Evolutionary conservation across 2,329 filamentous ascomycete species (phyloP).

Genomic region (Fusarium sp.): DNA sequence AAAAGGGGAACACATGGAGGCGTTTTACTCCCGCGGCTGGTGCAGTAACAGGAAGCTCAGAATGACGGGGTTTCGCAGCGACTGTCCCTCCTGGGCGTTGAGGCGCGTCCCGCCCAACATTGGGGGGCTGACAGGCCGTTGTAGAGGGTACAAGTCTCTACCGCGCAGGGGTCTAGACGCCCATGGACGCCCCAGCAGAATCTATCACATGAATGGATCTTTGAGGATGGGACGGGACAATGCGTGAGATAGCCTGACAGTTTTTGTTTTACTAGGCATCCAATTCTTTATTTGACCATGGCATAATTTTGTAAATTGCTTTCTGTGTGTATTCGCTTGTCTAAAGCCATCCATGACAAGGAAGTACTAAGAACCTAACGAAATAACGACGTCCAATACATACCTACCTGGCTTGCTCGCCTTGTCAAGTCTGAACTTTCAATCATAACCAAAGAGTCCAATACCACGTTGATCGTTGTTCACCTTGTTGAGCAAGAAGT

Average conservation of each 20-base stretch:
- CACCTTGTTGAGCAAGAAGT: neutral
- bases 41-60: constrained; percentile 15
- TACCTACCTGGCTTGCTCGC: neutral
- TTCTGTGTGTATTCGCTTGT: neutral
- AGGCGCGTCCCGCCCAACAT: constrained; percentile 33
- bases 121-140: constrained; percentile 1
- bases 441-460: neutral
- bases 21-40: constrained; percentile 13
- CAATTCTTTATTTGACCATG: neutral
- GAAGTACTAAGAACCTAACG: neutral
- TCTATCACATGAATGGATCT: constrained; percentile 37
- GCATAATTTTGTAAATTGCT: neutral
- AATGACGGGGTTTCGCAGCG: constrained; percentile 35
- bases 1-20: constrained; percentile 7
- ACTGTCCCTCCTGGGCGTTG: constrained; percentile 10
- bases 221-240: neutral
- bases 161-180: constrained; percentile 30
- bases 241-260: neutral
- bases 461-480: neutral
- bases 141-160: constrained; percentile 34
- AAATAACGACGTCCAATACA: neutral
- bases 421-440: neutral
- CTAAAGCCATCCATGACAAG: neutral
- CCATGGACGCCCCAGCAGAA: constrained; percentile 34
- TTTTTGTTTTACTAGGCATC: neutral